Evolutionary conservation across 331 rosid genomes (phyloP), one percentile per base, ranked within the genome.

Genomic region (Malus hybrid): DNA sequence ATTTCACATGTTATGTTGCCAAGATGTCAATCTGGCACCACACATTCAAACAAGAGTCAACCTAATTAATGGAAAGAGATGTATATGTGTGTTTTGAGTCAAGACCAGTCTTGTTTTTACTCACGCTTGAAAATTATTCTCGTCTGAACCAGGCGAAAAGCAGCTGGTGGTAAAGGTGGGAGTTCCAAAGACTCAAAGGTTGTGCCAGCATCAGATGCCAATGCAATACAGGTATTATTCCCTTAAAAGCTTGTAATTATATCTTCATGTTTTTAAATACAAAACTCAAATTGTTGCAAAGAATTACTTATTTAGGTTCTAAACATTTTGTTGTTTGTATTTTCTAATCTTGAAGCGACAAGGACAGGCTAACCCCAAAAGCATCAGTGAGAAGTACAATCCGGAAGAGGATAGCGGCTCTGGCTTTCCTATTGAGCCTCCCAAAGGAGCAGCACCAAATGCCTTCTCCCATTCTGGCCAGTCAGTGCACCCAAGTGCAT

Each of bases 361-460:
- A 72, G 81, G 73, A 72, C 90, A 56, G 75, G 57, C 74, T 76
- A 86, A 88, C 65, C 57, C 88, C 29, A 84, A 85, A 73, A 71
- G 81, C 67, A 76, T 77, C 50, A 83, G 86, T 61, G 96, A 91
- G 84, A 90, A 82, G 75, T 85, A 42, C 76, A 85, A 70, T 77
- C 78, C 82, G 3, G 87, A 88, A 75, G 88, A 84, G 82, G 90
- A 86, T 39, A 76, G 87, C 3, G 86, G 84, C 75, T 71, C 81
- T 65, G 92, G 90, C 73, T 85, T 89, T 79, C 84, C 79, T 61
- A 79, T 78, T 6, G 98, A 85, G 76, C 89, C 93, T 72, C 75
- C 87, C 32, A 82, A 77, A 78, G 72, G 76, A 68, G 75, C 62
- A 73, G 75, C 77, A 63, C 75, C 58, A 58, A 78, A 63, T 70